phyloP scores from a whole-genome alignment of 306 rosid species.

The Prunus armeniaca region DNA sequence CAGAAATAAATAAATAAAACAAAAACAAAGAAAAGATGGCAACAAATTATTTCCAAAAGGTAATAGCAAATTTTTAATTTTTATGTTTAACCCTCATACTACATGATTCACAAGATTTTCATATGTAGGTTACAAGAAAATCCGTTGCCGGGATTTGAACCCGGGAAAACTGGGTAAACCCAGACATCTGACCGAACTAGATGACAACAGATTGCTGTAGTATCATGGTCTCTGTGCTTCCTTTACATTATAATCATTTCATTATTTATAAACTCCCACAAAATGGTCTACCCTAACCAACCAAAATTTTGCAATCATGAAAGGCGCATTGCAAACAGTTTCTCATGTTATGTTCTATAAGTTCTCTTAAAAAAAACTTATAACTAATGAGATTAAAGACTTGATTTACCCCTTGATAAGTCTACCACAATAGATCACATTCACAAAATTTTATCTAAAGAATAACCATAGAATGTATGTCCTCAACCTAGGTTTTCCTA shows the following conservation, averaged over 20 bases:
- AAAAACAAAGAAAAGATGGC: background rate
- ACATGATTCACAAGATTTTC: background rate
- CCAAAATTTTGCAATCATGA: background rate
- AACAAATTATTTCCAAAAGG: background rate
- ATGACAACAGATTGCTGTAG: slow-evolving; percentile 41
- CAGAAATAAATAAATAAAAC: background rate
- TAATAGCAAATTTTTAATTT: background rate
- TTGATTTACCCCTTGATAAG: background rate
- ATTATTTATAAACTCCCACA: background rate
- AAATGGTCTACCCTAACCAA: no score
- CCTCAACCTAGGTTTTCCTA: background rate
- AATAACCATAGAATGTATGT: background rate
- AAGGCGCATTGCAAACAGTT: background rate
- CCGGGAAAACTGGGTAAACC: slow-evolving; percentile 57
- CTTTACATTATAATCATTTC: background rate
- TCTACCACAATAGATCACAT: background rate
- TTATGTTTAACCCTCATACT: background rate
- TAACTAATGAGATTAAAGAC: background rate
- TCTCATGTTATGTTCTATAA: background rate
- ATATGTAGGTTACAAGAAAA: slow-evolving; percentile 11
- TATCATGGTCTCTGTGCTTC: background rate
- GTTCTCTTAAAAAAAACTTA: background rate
- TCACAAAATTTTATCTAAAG: background rate
- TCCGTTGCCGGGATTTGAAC: slow-evolving; percentile 65
- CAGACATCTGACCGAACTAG: slow-evolving; percentile 63